Evolutionary conservation across 2,329 filamentous ascomycete species (phyloP), one percentile per base, ranked within the genome.

Genomic region (Didymella keratinophila): DNA sequence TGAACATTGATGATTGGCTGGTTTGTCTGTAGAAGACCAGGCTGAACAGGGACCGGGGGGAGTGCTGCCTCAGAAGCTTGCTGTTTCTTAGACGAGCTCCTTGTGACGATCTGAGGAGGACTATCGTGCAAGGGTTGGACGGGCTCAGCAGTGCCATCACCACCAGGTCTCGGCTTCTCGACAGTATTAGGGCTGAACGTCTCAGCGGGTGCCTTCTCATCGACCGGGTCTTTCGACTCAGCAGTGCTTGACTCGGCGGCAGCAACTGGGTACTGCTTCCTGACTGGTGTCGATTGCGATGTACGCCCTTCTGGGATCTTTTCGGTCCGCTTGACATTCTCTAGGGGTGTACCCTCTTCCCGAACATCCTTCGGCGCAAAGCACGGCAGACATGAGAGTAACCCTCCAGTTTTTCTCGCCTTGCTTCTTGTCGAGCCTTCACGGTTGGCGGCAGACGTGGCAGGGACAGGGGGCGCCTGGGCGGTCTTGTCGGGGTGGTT

Each of bases 341-440:
- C 78, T 25, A 75, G 79, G 37, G 85, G 82, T 57, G 86, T 64
- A n/a, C 66, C 65, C 44, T 76, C 71, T 9, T 63, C 34, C 43
- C 86, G 84, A 16, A 83, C 82, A 63, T 85, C 82, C 62, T 89
- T 87, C 48, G 87, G 86, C 39, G 86, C 82, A 74, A 89, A 91
- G 78, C 89, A 92, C 60, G 84, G 86, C 58, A 92, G 80, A 53
- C 91, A 83, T 12, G 79, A 73, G 11, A 82, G 67, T 30, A 82
- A 66, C 21, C 67, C 67, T 14, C 75, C 72, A 36, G 78, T 78
- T 68, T 79, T 80, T 67, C 78, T 80, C 42, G 73, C 68, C 63
- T 78, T 68, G 58, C 74, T 76, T 58, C 78, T 63, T 64, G 69
- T 72, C 45, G 73, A 75, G 23, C 71, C 69, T 42, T 74, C 69